Base-by-base conservation (phyloP, 225 moss, liverwort and hornwort genomes). In the Takakia lepidozioides region DNA sequence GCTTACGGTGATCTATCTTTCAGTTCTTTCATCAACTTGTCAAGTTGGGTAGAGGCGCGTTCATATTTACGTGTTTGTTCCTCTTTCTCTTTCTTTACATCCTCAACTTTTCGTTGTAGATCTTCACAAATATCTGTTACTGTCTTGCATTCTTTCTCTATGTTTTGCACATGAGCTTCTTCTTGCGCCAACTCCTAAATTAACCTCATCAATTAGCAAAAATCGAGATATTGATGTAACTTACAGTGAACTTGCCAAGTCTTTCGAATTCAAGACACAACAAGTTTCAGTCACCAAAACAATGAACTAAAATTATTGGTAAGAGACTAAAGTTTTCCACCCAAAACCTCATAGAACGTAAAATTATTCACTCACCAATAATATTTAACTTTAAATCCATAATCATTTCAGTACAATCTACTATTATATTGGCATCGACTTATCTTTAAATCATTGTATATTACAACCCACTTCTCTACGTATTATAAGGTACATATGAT, bases 1-100 rank as follows among this genome's bases (percentile, higher is more conserved):
- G 9, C 71, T 68, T 68, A 78, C 72, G 59, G 58, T 7, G 57
- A 15, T 50, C 63, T 72, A 3, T 69, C 65, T 36, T 34, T 65
- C 3, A 68, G 39, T 17, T 78, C 78, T 55, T 58, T 65, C 6
- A 57, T 48, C 19, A 72, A 52, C 51, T 61, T 72, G 2, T 78
- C 66, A 3, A 78, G 56, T 20, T 78, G 78, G 38, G 27, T 13
- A 4, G 64, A 52, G 37, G 78, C 78, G 37, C 78, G 48, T 22
- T 26, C 61, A 23, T 68, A 64, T 56, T 78, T 78, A 2, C 38
- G 27, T 19, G 50, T 46, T 57, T 78, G 78, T 15, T 78, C 72
- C 2, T 72, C 63, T 41, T 53, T 68, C 36, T 78, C 78, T 54
- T 61, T 72, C 32, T 56, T 35, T 3, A 64, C 72, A 24, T 8